Base-by-base conservation (phyloP, 2,329 filamentous ascomycete species). In the Elsinoe necatrix region DNA sequence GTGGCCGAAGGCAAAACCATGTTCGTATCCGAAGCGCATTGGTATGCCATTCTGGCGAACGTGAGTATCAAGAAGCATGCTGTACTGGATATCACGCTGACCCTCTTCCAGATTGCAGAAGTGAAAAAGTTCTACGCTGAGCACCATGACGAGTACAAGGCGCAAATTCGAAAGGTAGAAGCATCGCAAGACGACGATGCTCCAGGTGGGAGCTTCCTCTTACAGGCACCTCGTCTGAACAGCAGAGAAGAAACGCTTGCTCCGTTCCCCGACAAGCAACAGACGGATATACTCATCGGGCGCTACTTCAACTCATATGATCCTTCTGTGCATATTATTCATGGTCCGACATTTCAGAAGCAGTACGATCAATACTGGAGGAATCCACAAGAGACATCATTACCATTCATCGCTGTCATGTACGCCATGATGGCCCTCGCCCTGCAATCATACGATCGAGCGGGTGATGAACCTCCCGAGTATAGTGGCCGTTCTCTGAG, bases 281-380 rank as follows among this genome's bases (percentile, higher is more conserved):
- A 84, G 21, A 86, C 93, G n/a, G 83, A 95, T 65, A 84, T 89
- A 21, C 77, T 97, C 16, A 86, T 95, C 60, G 85, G 85, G 60
- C 83, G 92, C 59, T 98, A 95, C 68, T 96, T 97, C 75, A 92
- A 92, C 68, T 92, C 87, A 25, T 83, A 82, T 62, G 82, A 85
- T 63, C 82, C 81, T 12, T 78, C 79, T 25, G 79, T 81, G 52
- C 79, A 77, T 57, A 77, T 78, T 57, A 74, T 78, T 56, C 74
- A 77, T 58, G 84, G 84, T 0, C 91, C 90, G 9, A 91, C 89
- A 0, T 96, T 96, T 65, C 84, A 92, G 65, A 81, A 85, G 64
- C 72, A 83, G 68, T 85, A 85, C 63, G 80, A 84, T 61, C 73
- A 74, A 60, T 80, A 84, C 66, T 92, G 87, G 87, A 74, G 84